phyloP scores from a whole-genome alignment of 768 basidiomycete species.

The Daedaleopsis sinensis region DNA sequence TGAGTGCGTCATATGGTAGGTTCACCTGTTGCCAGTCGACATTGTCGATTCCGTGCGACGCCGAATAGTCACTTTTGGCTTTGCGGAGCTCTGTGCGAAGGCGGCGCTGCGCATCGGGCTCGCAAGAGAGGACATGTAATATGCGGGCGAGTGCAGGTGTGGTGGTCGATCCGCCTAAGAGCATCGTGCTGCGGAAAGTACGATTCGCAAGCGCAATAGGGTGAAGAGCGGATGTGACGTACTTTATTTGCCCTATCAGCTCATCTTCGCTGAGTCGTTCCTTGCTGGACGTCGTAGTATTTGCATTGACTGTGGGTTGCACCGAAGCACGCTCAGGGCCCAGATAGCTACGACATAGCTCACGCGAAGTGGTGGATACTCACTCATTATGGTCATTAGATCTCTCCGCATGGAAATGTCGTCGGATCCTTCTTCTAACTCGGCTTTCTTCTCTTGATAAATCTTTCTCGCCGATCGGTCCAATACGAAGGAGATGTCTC shows the following conservation, averaged over 20 bases:
- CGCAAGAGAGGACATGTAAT: slow-evolving; percentile 35
- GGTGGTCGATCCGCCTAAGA: slow-evolving; percentile 37
- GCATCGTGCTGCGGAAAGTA: slow-evolving; percentile 33
- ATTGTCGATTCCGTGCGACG: neutral
- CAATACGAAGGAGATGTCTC: slow-evolving; percentile 34
- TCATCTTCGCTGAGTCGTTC: slow-evolving; percentile 40
- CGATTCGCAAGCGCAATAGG: neutral
- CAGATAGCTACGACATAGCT: neutral
- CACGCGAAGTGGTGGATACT: slow-evolving; percentile 5
- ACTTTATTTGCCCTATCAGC: slow-evolving; percentile 44
- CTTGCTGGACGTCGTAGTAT: slow-evolving; percentile 30
- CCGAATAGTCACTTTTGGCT: slow-evolving; percentile 29
- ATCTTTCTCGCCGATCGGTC: slow-evolving; percentile 31
- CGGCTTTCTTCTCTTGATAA: slow-evolving; percentile 34
- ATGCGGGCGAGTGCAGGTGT: slow-evolving; percentile 37
- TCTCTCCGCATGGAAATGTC: slow-evolving; percentile 30
- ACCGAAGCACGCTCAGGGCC: neutral
- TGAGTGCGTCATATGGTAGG: slow-evolving; percentile 43
- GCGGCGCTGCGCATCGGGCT: slow-evolving; percentile 34
- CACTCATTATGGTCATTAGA: slow-evolving; percentile 45
- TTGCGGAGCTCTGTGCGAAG: slow-evolving; percentile 37
- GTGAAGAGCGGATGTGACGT: slow-evolving; percentile 6
- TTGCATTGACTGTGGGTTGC: slow-evolving; percentile 35
- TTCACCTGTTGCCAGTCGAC: slow-evolving; percentile 33
- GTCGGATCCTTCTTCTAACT: slow-evolving; percentile 16